Percentiles rank a stretch among this genome's conserved stretches.
Evolutionary conservation across 78 protist genomes (phyloP).

Genomic region (Dictyostelium capitatum): DNA sequence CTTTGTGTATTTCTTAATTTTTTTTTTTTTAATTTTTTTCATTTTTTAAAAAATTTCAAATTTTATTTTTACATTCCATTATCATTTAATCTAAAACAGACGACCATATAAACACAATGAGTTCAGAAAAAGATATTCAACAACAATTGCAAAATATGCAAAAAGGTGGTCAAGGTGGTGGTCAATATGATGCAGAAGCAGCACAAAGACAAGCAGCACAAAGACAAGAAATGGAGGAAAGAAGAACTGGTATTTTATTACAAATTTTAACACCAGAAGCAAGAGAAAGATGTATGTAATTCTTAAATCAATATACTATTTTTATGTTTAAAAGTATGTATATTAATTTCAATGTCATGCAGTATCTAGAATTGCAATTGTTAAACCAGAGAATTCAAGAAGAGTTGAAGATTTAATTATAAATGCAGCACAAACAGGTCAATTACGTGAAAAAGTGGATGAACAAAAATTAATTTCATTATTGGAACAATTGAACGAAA

Average conservation of each 20-base stretch:
- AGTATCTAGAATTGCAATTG: conserved; percentile 82
- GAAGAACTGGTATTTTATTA: conserved; percentile 42
- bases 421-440: conserved; percentile 77
- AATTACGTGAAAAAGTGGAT: conserved; percentile 41
- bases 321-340: no score
- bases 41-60: no score
- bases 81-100: neutral
- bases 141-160: neutral
- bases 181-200: neutral
- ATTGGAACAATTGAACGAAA: conserved; percentile 60
- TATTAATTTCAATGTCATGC: no score
- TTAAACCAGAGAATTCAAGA: conserved; percentile 78
- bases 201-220: conserved; percentile 56
- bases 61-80: neutral
- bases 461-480: conserved; percentile 69
- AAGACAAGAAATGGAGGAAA: conserved; percentile 73
- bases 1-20: no score
- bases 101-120: neutral
- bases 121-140: neutral
- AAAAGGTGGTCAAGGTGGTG: neutral
- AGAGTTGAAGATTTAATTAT: conserved; percentile 67
- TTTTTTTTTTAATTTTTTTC: no score
- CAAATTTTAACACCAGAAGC: conserved; percentile 69
- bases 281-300: conserved; percentile 79
- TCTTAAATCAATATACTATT: neutral